Base-by-base conservation (phyloP, 805 yeast genomes). In the Metschnikowia continentalis region DNA sequence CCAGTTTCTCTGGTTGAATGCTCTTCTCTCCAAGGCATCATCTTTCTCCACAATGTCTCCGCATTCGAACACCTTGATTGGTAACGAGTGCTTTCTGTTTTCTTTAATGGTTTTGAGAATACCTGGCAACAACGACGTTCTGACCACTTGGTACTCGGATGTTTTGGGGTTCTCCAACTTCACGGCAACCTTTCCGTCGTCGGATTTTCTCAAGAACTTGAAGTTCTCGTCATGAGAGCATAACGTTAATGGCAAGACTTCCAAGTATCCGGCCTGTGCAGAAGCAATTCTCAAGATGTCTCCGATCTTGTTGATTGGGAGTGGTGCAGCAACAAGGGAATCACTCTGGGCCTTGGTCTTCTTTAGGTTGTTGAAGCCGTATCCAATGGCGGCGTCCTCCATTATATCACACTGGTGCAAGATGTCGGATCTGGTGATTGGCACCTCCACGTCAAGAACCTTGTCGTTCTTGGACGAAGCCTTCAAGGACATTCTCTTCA, bases 201-300 rank as follows among this genome's bases (percentile, higher is more conserved):
- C 97, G 39, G 65, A 65, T 46, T 78, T 76, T 67, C 89, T 84
- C 66, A 94, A 78, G 75, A 82, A 91, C 67, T 82, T 85, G 80
- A 90, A 94, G 75, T 94, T 94, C 77, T 94, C 99, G 67, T 91
- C 97, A 60, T 91, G 97, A 32, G 98, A 91, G 68, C 97, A 88
- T 65, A 94, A 77, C 23, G 97, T 94, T 67, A 94, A 80, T 38
- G 99, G 97, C 83, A 94, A 75, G 46, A 90, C 97, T 74, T 94
- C 99, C 52, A 84, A 73, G 94, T 96, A 94, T 38, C 97, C 96
- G 15, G 96, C 84, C 76, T 90, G 96, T 30, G 98, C 87, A 33
- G 95, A 83, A 42, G 97, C 97, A 46, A 78, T 67, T 75, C 99
- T 86, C 61, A 91, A 77, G 53, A 94, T 92, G 69, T 94, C 99